These are phyloP conservation scores for Cudoniella acicularis DNA, from an alignment of 495 filamentous ascomycete genomes.

Conservation along the genomic window DNA sequence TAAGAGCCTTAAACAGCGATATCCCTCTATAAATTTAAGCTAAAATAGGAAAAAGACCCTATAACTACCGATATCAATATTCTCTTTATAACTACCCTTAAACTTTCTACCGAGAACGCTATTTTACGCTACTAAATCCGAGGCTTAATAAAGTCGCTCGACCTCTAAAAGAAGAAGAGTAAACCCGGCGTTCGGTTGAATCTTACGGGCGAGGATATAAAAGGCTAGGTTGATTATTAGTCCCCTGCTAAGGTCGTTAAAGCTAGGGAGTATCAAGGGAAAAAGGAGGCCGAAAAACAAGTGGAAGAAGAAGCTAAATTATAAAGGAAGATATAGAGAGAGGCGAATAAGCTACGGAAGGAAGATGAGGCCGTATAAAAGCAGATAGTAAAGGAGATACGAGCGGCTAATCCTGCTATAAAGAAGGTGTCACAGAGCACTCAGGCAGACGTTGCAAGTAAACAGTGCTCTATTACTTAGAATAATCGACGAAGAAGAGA, in stretches of 20 bases:
- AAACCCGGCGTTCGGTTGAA: not conserved
- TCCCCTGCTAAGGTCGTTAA: constrained; percentile 1
- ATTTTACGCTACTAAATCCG: not conserved
- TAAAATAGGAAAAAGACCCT: too few species aligned
- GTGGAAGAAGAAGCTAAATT: not conserved
- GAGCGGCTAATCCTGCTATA: too few species aligned
- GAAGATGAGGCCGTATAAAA: not conserved
- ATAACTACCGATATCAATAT: too few species aligned
- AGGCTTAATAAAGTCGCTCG: not conserved
- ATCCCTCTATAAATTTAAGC: too few species aligned
- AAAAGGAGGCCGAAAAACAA: constrained; percentile 4
- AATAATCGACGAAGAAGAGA: too few species aligned
- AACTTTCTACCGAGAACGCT: not conserved
- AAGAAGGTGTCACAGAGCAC: too few species aligned
- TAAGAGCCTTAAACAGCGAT: too few species aligned
- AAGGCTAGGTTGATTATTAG: not conserved
- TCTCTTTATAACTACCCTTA: too few species aligned
- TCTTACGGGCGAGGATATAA: not conserved
- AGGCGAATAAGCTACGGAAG: too few species aligned
- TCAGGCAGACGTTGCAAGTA: too few species aligned
- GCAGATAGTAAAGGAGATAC: not conserved
- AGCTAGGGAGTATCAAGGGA: not conserved
- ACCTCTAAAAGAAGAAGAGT: constrained; percentile 5
- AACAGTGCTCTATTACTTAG: too few species aligned
- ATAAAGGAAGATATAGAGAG: not conserved